A percentile compares a stretch with the other conserved stretches of the same genome.
Conservation (phyloP, 164 flowering plant genomes). For the Berberis thunbergii region DNA sequence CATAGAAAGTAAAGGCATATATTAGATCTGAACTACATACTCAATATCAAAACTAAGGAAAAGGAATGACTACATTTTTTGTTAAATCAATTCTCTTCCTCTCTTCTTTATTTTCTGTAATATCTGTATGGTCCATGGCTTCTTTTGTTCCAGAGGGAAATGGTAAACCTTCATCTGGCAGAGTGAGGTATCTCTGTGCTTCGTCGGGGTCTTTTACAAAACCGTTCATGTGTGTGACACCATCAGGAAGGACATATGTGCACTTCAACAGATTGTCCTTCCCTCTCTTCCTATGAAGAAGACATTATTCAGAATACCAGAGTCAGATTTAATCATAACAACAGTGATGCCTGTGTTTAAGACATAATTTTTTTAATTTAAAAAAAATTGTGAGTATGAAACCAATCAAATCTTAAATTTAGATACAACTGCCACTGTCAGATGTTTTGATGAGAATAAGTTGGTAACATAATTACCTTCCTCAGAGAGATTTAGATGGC, state of each 20-base stretch:
- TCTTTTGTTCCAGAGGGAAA: constrained; percentile 11
- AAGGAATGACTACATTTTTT: constrained; percentile 45
- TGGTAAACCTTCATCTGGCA: constrained; percentile 21
- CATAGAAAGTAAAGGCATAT: constrained; percentile 8
- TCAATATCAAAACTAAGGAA: background rate
- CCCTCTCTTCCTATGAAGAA: constrained; percentile 49
- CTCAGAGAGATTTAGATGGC: no score
- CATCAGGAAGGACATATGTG: constrained; percentile 94
- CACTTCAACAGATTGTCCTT: constrained; percentile 59
- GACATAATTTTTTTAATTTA: no score
- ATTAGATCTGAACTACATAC: background rate
- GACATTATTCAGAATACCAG: background rate
- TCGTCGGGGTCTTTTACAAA: constrained; percentile 68
- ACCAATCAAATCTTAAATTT: no score
- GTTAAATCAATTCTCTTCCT: constrained; percentile 57
- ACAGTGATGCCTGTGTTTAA: background rate
- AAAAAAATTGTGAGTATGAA: no score
- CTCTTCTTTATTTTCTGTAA: constrained; percentile 32
- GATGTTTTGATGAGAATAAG: no score
- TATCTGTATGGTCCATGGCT: constrained; percentile 26
- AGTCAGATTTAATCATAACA: background rate
- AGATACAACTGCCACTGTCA: no score
- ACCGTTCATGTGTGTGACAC: constrained; percentile 72
- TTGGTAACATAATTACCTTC: no score
- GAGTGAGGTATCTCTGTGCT: constrained; percentile 46